Percentiles rank a stretch among this genome's conserved stretches.
Conservation (phyloP, 306 rosid species). For the Fagus sylvatica region DNA sequence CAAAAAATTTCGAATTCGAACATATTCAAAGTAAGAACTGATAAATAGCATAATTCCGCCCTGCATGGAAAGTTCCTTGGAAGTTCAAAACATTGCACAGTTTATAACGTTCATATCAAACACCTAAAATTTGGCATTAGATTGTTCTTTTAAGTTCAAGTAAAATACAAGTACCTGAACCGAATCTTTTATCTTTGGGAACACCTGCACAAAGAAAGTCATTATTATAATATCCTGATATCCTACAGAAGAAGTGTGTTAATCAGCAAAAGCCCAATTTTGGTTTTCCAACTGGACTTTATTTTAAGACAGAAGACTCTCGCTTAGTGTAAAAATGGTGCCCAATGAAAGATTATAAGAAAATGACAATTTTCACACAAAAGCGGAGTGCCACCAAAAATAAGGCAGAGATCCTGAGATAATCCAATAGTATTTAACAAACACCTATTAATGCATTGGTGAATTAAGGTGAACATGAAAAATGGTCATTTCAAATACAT, state of each 20-base stretch:
- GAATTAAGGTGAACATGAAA: neutral
- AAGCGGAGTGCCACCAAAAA: neutral
- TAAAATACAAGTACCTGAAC: conserved; percentile 52
- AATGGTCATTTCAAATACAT: neutral
- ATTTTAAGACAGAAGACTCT: neutral
- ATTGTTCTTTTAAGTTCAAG: conserved; percentile 4
- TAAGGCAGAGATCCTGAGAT: neutral
- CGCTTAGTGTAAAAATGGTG: neutral
- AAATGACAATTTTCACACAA: neutral
- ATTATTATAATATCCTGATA: conserved; percentile 17
- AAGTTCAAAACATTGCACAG: conserved; percentile 7
- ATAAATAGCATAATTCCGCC: conserved; percentile 85
- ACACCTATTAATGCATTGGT: neutral
- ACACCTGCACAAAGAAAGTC: conserved; percentile 58
- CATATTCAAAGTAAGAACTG: conserved; percentile 78
- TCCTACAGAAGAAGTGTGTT: neutral
- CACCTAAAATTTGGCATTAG: neutral
- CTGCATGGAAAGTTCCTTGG: conserved; percentile 45
- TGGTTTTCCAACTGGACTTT: conserved; percentile 1
- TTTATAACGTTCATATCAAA: neutral
- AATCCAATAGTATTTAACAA: neutral
- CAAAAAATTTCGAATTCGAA: conserved; percentile 78
- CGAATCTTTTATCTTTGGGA: conserved; percentile 80
- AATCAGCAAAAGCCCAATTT: neutral
- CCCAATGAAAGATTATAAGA: neutral